A percentile compares a stretch with the other conserved stretches of the same genome.
These are phyloP conservation scores for Termitomyces sp. DNA, from an alignment of 768 basidiomycete species.

Conservation along the genomic window DNA sequence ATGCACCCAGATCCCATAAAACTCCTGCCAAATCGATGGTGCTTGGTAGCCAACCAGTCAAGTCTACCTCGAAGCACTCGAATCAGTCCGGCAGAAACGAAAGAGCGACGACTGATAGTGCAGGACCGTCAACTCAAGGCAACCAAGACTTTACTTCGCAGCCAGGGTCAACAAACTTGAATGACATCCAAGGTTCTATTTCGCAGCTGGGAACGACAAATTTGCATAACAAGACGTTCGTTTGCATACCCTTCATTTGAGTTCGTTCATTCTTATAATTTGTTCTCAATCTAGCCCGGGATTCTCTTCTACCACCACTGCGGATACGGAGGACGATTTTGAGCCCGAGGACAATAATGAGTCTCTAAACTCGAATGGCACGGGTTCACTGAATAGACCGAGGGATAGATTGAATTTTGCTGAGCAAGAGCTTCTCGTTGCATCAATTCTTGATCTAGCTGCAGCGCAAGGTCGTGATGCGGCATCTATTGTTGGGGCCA, in stretches of 20 bases:
- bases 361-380: not conserved
- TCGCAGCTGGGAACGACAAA: not conserved
- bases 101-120: not conserved
- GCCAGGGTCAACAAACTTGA: not conserved
- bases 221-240: not conserved
- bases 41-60: not conserved
- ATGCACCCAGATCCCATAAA: not conserved
- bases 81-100: not conserved
- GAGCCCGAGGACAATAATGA: not conserved
- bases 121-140: not conserved
- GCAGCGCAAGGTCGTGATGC: too few species aligned
- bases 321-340: not conserved
- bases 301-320: not conserved
- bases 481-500: not conserved
- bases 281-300: not conserved
- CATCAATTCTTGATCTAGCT: not conserved
- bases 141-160: not conserved
- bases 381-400: not conserved
- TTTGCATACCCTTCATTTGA: not conserved
- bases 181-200: not conserved
- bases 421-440: not conserved
- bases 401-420: not conserved
- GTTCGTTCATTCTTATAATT: not conserved
- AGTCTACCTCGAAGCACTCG: not conserved
- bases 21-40: not conserved